Evolutionary conservation across 2,329 filamentous ascomycete genomes (phyloP).

Genomic region (Phyllosticta capitalensis): DNA sequence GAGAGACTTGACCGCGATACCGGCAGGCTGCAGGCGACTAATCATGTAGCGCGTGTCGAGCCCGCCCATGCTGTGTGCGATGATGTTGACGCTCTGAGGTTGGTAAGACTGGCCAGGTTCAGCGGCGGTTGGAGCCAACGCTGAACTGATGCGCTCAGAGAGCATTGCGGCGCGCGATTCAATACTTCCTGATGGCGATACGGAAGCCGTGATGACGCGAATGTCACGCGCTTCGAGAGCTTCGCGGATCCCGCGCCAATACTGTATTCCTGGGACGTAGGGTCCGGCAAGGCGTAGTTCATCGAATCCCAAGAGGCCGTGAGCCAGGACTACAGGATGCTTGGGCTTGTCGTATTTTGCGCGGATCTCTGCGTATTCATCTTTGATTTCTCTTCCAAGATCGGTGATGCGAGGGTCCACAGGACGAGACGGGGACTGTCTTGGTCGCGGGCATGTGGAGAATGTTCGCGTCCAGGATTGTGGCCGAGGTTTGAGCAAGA

Average conservation of each 20-base stretch:
- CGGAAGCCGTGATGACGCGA: slow-evolving; percentile 51
- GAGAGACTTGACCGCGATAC: slow-evolving; percentile 66
- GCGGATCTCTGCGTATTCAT: slow-evolving; percentile 52
- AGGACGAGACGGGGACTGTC: slow-evolving; percentile 17
- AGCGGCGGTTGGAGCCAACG: not conserved
- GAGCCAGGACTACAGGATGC: slow-evolving; percentile 52
- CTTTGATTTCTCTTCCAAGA: slow-evolving; percentile 44
- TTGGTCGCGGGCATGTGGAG: slow-evolving; percentile 15
- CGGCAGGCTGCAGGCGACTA: slow-evolving; percentile 45
- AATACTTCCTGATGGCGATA: slow-evolving; percentile 51
- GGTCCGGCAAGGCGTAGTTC: slow-evolving; percentile 47
- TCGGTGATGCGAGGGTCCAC: slow-evolving; percentile 43
- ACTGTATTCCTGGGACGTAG: slow-evolving; percentile 48
- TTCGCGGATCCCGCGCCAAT: slow-evolving; percentile 56
- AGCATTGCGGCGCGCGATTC: slow-evolving; percentile 47
- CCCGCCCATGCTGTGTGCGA: slow-evolving; percentile 41
- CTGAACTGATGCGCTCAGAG: slow-evolving; percentile 37
- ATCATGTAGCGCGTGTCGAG: slow-evolving; percentile 58
- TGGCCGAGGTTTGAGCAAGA: slow-evolving; percentile 14
- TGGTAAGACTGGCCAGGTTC: not conserved
- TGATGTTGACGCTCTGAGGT: slow-evolving; percentile 49
- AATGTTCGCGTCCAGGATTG: not conserved
- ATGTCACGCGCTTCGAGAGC: slow-evolving; percentile 47
- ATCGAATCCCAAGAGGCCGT: slow-evolving; percentile 58
- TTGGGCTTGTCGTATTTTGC: slow-evolving; percentile 43